These are phyloP conservation scores for Apiospora sp. DNA, from an alignment of 2,329 filamentous ascomycete species.

Conservation along the genomic window DNA sequence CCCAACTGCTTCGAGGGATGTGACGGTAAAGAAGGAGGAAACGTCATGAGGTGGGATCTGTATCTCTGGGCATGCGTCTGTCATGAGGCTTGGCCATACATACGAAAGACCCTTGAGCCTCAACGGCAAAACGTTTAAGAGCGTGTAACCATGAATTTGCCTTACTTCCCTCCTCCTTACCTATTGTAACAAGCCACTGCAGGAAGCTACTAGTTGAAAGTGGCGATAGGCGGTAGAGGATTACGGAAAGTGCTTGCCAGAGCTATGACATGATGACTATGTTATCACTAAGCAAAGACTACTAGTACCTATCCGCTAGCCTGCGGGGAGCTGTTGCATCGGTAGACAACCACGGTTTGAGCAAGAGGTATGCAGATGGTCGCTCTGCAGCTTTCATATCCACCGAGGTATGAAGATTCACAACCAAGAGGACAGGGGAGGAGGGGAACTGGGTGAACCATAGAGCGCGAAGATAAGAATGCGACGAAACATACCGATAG, in stretches of 20 bases:
- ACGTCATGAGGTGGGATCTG: background rate
- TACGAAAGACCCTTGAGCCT: background rate
- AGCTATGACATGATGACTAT: background rate
- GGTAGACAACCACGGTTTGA: background rate
- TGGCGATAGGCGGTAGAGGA: background rate
- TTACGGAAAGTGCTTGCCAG: background rate
- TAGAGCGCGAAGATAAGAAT: background rate
- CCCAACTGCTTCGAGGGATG: background rate
- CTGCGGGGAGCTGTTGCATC: background rate
- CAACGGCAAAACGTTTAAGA: no score
- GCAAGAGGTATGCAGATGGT: background rate
- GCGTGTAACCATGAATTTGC: background rate
- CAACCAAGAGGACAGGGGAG: background rate
- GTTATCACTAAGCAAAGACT: background rate
- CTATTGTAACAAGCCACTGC: background rate
- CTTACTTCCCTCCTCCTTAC: background rate
- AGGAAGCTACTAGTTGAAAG: background rate
- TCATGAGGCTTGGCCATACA: background rate
- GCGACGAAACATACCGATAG: background rate
- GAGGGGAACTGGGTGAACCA: background rate
- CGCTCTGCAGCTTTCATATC: background rate
- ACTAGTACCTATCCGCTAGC: background rate
- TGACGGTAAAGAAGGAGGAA: background rate
- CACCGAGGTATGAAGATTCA: no score
- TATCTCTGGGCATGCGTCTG: slow-evolving; percentile 5